phyloP scores from a whole-genome alignment of 2,329 filamentous ascomycete species.

The Coleophoma crateriformis region DNA sequence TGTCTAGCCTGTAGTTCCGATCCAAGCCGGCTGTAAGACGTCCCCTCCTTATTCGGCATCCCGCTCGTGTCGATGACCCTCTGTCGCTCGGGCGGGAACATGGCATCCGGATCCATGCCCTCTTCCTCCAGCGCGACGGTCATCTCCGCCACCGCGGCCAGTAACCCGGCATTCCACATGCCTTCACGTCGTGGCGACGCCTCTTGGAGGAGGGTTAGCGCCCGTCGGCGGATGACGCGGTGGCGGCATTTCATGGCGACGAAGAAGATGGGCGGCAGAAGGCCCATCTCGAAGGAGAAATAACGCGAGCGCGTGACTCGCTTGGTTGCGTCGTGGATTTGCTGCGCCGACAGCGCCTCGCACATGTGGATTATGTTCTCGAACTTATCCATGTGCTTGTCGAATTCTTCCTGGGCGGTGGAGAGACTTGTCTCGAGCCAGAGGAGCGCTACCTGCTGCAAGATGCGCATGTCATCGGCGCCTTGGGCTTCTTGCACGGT shows the following conservation, averaged over 20 bases:
- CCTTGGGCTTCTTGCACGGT: not conserved
- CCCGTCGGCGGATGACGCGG: not conserved
- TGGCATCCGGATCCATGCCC: not conserved
- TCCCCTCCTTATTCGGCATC: not conserved
- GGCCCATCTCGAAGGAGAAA: conserved; percentile 38
- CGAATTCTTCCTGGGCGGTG: not conserved
- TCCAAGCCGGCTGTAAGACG: no score
- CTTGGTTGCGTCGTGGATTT: conserved; percentile 1
- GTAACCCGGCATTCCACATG: not conserved
- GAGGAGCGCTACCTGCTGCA: conserved; percentile 1
- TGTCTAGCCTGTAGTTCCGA: no score
- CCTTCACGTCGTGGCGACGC: not conserved
- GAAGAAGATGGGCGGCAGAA: conserved; percentile 37
- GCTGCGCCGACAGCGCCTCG: conserved; percentile 10
- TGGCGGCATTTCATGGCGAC: conserved; percentile 16
- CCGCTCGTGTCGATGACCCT: not conserved
- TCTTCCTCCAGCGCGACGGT: not conserved
- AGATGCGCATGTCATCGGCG: conserved; percentile 1
- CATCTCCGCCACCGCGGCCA: not conserved
- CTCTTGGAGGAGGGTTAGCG: conserved; percentile 21
- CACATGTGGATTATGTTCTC: conserved; percentile 13
- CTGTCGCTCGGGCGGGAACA: not conserved
- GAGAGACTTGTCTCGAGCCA: conserved; percentile 4
- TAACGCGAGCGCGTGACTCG: not conserved
- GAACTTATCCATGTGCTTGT: not conserved